Evolutionary conservation across 345 rosid species (phyloP).

Genomic region (Ailanthus altissimus): DNA sequence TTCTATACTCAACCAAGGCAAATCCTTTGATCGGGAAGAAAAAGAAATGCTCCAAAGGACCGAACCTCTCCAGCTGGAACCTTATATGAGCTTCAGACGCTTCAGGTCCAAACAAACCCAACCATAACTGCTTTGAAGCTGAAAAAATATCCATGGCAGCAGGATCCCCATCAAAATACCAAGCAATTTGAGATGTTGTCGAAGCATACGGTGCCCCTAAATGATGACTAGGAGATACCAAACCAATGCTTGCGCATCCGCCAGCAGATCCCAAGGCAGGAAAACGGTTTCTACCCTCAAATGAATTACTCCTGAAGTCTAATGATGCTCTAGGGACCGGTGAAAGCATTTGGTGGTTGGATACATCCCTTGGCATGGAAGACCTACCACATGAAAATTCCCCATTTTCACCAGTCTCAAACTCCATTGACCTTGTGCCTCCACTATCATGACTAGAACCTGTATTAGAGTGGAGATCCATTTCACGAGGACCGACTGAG

Average conservation of each 20-base stretch:
- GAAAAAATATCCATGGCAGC: slow-evolving; percentile 73
- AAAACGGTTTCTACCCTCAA: slow-evolving; percentile 59
- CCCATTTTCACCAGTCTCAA: slow-evolving; percentile 66
- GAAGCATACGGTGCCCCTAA: slow-evolving; percentile 45
- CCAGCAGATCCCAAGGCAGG: slow-evolving; percentile 36
- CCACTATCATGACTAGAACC: slow-evolving; percentile 59
- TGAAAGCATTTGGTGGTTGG: slow-evolving; percentile 60
- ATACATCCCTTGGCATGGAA: slow-evolving; percentile 58
- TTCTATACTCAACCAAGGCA: slow-evolving; percentile 88
- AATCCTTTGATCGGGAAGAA: slow-evolving; percentile 75
- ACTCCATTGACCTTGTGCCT: slow-evolving; percentile 62
- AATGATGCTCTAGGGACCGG: slow-evolving; percentile 57
- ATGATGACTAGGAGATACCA: slow-evolving; percentile 63
- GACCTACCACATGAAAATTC: slow-evolving; percentile 63
- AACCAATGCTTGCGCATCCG: slow-evolving; percentile 35
- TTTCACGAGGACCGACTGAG: slow-evolving; percentile 34
- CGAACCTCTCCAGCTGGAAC: slow-evolving; percentile 85
- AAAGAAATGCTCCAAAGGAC: slow-evolving; percentile 75
- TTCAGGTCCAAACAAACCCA: slow-evolving; percentile 79
- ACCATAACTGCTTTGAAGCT: slow-evolving; percentile 86
- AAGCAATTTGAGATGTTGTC: slow-evolving; percentile 46
- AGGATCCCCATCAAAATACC: slow-evolving; percentile 86
- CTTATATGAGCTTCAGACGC: slow-evolving; percentile 77
- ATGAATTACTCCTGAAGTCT: slow-evolving; percentile 63
- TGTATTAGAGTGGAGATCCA: slow-evolving; percentile 49